phyloP scores from a whole-genome alignment of 352 stramenopile genomes.

The Thalassiosira ordinaria region DNA sequence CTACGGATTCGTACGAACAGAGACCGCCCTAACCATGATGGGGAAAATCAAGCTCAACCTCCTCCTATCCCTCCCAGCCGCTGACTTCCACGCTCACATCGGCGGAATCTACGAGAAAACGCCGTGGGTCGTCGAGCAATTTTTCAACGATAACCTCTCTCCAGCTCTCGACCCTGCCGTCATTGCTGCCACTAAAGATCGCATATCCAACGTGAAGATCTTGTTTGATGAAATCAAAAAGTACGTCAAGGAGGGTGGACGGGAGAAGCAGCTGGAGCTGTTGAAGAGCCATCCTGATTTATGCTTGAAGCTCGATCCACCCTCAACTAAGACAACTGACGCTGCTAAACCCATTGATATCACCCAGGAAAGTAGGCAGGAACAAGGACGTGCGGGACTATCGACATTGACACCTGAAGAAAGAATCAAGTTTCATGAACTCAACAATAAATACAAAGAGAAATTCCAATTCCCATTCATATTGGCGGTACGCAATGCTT shows the following conservation, averaged over 20 bases:
- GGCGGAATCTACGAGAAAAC: slow-evolving; percentile 85
- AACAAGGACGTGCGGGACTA: slow-evolving; percentile 78
- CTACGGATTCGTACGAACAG: no score
- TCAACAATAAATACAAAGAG: slow-evolving; percentile 75
- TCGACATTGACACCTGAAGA: slow-evolving; percentile 72
- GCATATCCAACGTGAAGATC: slow-evolving; percentile 49
- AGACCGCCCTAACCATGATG: slow-evolving; percentile 4
- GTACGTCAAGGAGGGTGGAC: slow-evolving; percentile 11
- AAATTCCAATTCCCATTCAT: slow-evolving; percentile 86
- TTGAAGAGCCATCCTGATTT: slow-evolving; percentile 65
- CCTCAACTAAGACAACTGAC: not conserved
- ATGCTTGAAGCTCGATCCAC: slow-evolving; percentile 42
- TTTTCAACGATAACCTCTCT: slow-evolving; percentile 51
- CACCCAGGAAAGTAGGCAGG: slow-evolving; percentile 75
- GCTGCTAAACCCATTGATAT: slow-evolving; percentile 56
- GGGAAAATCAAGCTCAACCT: slow-evolving; percentile 39
- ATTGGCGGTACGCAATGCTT: slow-evolving; percentile 83
- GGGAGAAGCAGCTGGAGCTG: slow-evolving; percentile 57
- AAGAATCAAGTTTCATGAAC: slow-evolving; percentile 58
- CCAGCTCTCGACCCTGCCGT: slow-evolving; percentile 24
- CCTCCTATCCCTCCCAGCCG: slow-evolving; percentile 39
- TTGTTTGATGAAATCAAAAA: slow-evolving; percentile 50
- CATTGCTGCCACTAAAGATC: slow-evolving; percentile 37
- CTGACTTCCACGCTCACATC: slow-evolving; percentile 50
- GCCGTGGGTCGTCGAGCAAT: slow-evolving; percentile 71